phyloP scores from a whole-genome alignment of 2,329 filamentous ascomycete genomes.

The Zarea fungicola region DNA sequence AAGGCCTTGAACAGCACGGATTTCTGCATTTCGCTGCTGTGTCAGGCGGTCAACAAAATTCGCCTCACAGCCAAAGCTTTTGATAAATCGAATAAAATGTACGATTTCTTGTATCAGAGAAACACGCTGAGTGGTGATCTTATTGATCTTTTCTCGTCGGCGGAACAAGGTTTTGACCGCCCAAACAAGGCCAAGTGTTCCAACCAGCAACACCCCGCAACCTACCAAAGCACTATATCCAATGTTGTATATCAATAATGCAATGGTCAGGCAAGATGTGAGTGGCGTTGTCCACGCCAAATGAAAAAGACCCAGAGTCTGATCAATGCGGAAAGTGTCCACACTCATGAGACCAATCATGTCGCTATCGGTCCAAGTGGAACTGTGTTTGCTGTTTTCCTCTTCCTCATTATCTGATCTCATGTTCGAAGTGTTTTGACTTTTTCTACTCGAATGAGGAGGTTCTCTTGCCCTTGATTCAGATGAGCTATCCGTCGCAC shows the following conservation, averaged over 20 bases:
- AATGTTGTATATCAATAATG: conserved; percentile 78
- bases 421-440: conserved; percentile 33
- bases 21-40: conserved; percentile 69
- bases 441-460: conserved; percentile 30
- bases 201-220: conserved; percentile 74
- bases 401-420: conserved; percentile 35
- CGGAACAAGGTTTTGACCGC: conserved; percentile 72
- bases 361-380: conserved; percentile 87
- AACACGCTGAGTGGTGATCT: conserved; percentile 87
- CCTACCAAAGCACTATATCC: conserved; percentile 86
- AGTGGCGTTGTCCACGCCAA: conserved; percentile 85
- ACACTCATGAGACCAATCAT: conserved; percentile 93
- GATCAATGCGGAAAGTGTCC: conserved; percentile 88
- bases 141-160: conserved; percentile 78
- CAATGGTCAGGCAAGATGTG: conserved; percentile 69
- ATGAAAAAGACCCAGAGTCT: conserved; percentile 84
- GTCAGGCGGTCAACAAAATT: conserved; percentile 75
- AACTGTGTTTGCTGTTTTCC: conserved; percentile 43
- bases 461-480: too few species aligned
- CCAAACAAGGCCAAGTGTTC: conserved; percentile 69
- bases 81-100: conserved; percentile 87
- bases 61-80: conserved; percentile 93
- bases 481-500: too few species aligned
- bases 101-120: conserved; percentile 89
- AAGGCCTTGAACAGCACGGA: conserved; percentile 76